Evolutionary conservation across 495 filamentous ascomycete species (phyloP).

Genomic region (Sordaria brevicollis): DNA sequence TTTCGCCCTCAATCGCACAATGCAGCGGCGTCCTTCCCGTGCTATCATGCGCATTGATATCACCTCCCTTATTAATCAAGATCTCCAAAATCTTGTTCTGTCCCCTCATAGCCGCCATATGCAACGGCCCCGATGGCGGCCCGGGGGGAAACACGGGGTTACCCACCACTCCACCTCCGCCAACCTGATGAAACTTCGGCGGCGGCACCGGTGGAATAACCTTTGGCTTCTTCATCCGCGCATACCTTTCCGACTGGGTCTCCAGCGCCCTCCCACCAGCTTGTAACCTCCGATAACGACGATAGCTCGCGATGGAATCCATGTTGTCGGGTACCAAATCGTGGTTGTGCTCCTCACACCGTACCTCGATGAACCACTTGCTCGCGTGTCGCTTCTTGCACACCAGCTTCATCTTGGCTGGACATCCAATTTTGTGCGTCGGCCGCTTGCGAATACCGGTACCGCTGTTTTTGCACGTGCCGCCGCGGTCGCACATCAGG

Average conservation of each 20-base stretch:
- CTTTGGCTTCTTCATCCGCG: slow-evolving; percentile 6
- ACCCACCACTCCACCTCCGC: not conserved
- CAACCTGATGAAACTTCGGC: slow-evolving; percentile 12
- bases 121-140: slow-evolving; percentile 13
- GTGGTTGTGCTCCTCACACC: slow-evolving; percentile 21
- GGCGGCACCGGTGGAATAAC: slow-evolving; percentile 4
- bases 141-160: not conserved
- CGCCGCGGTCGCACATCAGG: slow-evolving; percentile 16
- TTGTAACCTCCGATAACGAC: slow-evolving; percentile 16
- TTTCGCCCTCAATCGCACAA: slow-evolving; percentile 14
- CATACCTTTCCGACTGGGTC: slow-evolving; percentile 12
- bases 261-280: slow-evolving; percentile 3
- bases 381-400: slow-evolving; percentile 13
- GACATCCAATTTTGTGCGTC: slow-evolving; percentile 17
- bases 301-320: slow-evolving; percentile 15
- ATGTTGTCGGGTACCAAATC: slow-evolving; percentile 15
- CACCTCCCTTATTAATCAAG: slow-evolving; percentile 21
- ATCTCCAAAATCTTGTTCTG: slow-evolving; percentile 22
- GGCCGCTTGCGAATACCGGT: slow-evolving; percentile 15
- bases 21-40: slow-evolving; percentile 23
- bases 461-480: slow-evolving; percentile 16
- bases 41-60: slow-evolving; percentile 16
- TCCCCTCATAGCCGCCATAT: slow-evolving; percentile 19
- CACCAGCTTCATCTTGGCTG: slow-evolving; percentile 15
- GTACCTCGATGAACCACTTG: slow-evolving; percentile 22